Percentiles rank a stretch among this genome's conserved stretches.
Evolutionary conservation across 192 early-diverging fungal species (phyloP).

Genomic region (Umbelopsis sp.): DNA sequence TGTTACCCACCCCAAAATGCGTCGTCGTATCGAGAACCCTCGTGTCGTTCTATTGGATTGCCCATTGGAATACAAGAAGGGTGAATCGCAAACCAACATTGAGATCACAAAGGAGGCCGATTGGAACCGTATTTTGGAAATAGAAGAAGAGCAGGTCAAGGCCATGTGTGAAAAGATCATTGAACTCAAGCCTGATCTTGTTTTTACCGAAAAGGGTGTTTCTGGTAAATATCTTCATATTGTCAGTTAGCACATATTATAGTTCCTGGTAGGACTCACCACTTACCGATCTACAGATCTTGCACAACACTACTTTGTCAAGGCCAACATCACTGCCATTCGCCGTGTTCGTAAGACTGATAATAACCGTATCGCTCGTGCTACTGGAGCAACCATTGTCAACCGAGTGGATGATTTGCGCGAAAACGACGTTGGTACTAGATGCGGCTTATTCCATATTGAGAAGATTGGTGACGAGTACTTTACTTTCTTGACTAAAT

Average conservation of each 20-base stretch:
- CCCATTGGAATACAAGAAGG: constrained; percentile 99
- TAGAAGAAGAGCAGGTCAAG: constrained; percentile 99
- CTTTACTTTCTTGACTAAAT: constrained; percentile 94
- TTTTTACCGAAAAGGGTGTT: constrained; percentile 99
- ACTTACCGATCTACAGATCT: constrained; percentile 59
- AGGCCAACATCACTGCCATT: constrained; percentile 96
- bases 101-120: constrained; percentile 97
- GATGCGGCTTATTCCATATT: constrained; percentile 91
- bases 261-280: too few relatives aligned
- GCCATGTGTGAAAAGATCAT: constrained; percentile 96
- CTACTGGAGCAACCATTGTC: constrained; percentile 95
- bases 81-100: constrained; percentile 98
- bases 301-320: constrained; percentile 98
- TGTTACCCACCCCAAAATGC: constrained; percentile 98
- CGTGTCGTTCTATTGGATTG: constrained; percentile 96
- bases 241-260: constrained; percentile 9
- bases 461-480: constrained; percentile 99
- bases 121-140: constrained; percentile 95
- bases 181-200: constrained; percentile 94
- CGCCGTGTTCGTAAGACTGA: constrained; percentile 98
- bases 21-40: constrained; percentile 94
- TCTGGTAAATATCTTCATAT: constrained; percentile 54
- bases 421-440: constrained; percentile 92
- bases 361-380: constrained; percentile 98
- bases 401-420: constrained; percentile 97